phyloP scores from a whole-genome alignment of 2,329 filamentous ascomycete genomes.

The Tolypocladium tundrense region DNA sequence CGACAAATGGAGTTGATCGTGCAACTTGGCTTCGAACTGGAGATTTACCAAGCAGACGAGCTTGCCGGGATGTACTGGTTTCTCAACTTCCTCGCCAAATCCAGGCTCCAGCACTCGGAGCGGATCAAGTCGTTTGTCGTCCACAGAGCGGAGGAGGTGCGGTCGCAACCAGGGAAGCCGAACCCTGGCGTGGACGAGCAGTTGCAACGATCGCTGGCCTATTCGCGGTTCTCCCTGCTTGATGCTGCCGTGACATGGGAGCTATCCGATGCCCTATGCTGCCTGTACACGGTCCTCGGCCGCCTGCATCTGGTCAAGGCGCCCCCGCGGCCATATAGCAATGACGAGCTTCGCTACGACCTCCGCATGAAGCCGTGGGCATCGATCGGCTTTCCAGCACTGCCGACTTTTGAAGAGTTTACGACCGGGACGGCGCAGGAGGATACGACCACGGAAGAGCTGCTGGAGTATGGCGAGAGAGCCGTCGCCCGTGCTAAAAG shows the following conservation, averaged over 20 bases:
- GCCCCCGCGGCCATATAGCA: slow-evolving; percentile 53
- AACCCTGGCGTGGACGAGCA: slow-evolving; percentile 27
- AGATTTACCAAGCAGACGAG: slow-evolving; percentile 81
- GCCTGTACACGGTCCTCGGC: slow-evolving; percentile 56
- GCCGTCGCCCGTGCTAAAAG: slow-evolving; percentile 39
- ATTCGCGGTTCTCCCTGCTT: slow-evolving; percentile 49
- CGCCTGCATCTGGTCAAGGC: slow-evolving; percentile 45
- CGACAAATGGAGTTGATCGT: slow-evolving; percentile 77
- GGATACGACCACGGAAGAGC: slow-evolving; percentile 23
- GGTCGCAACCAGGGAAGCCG: slow-evolving; percentile 3
- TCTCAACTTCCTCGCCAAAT: slow-evolving; percentile 61
- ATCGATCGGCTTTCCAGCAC: slow-evolving; percentile 53
- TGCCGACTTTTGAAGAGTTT: slow-evolving; percentile 57
- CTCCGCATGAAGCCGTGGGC: slow-evolving; percentile 81
- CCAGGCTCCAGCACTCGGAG: slow-evolving; percentile 58
- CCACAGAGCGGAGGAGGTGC: slow-evolving; percentile 22
- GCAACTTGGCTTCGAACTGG: slow-evolving; percentile 88
- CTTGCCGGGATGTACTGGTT: slow-evolving; percentile 87
- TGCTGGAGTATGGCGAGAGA: slow-evolving; percentile 35
- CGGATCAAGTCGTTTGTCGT: slow-evolving; percentile 60
- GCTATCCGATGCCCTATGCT: slow-evolving; percentile 42
- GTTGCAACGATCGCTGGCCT: slow-evolving; percentile 38
- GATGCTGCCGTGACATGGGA: slow-evolving; percentile 55
- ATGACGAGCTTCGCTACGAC: slow-evolving; percentile 62
- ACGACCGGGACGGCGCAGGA: slow-evolving; percentile 28